Base-by-base conservation (phyloP, 1,139 yeast genomes). In the Taphrina communis region DNA sequence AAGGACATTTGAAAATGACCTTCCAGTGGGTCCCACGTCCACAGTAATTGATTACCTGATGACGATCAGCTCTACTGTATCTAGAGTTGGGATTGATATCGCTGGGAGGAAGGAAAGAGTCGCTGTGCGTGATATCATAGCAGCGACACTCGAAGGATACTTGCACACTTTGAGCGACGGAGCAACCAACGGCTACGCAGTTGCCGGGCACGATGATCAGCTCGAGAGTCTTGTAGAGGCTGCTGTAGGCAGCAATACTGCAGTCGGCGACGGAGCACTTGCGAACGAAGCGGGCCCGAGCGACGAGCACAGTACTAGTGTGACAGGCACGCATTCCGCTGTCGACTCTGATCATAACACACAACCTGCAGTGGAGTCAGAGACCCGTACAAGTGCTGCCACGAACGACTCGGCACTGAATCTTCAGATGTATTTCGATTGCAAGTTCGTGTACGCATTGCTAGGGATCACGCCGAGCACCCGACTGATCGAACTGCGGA, bases 91-190 rank as follows among this genome's bases (percentile, higher is more conserved):
- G 3, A 35, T 63, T 6, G 67, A 63, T 48, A 57, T 63, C 9
- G 61, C 56, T 17, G 67, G 67, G 14, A n/a, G 36, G 6, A 46
- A 44, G 41, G 46, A 53, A 19, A 61, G 67, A 12, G 56, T 46
- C n/a, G 59, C n/a, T 11, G 59, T 39, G 42, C 39, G 66, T 12
- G 41, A 41, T 3, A 21, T 14, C 9, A 52, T 62, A 2, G 17
- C 39, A 11, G 39, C 46, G 2, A 19, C 17, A 2, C 21, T 60
- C 17, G 36, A 59, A 46, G 17, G 12, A 11, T 50, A 21, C n/a
- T 17, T 39, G 42, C 42, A 39, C 14, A 14, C 11, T 2, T 39
- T 14, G 2, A 6, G 42, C 14, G 42, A 39, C 42, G 2, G 42
- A 9, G 42, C 11, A 1, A 39, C 42, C 3, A 39, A 9, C 42